Evolutionary conservation across 345 rosid species (phyloP).

Genomic region (Litchi chinensis): DNA sequence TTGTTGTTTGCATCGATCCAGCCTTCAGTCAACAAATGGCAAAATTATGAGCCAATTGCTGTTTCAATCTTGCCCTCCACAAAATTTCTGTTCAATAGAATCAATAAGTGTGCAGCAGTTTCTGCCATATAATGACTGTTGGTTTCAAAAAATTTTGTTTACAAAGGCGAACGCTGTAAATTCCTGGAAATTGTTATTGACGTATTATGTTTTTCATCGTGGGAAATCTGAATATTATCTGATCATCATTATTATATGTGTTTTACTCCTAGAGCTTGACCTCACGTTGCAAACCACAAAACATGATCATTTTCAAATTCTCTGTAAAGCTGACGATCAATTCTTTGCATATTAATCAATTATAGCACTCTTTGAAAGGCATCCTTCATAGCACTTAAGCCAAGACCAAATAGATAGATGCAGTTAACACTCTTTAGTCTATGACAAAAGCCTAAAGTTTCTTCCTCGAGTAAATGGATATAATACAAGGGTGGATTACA

Average conservation of each 20-base stretch:
- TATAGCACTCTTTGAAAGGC: neutral
- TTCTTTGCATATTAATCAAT: neutral
- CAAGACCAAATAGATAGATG: neutral
- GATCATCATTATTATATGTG: neutral
- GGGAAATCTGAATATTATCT: neutral
- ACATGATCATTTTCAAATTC: neutral
- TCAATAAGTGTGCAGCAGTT: neutral
- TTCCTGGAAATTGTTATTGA: neutral
- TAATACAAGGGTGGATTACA: neutral
- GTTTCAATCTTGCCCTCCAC: neutral
- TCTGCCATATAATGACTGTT: neutral
- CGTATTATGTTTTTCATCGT: neutral
- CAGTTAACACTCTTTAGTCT: neutral
- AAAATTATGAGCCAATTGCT: constrained; percentile 47
- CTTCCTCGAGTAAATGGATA: neutral
- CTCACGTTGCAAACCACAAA: neutral
- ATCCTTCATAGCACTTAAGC: neutral
- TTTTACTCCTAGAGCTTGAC: neutral
- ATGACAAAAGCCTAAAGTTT: neutral
- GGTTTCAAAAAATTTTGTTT: neutral
- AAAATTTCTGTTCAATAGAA: neutral
- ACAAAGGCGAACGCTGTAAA: neutral
- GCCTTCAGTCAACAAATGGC: constrained; percentile 53
- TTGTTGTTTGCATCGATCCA: constrained; percentile 83
- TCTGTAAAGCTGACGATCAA: neutral